Evolutionary conservation across 805 yeast species (phyloP), one percentile per base, ranked within the genome.

Genomic region (Candida sonorensis): DNA sequence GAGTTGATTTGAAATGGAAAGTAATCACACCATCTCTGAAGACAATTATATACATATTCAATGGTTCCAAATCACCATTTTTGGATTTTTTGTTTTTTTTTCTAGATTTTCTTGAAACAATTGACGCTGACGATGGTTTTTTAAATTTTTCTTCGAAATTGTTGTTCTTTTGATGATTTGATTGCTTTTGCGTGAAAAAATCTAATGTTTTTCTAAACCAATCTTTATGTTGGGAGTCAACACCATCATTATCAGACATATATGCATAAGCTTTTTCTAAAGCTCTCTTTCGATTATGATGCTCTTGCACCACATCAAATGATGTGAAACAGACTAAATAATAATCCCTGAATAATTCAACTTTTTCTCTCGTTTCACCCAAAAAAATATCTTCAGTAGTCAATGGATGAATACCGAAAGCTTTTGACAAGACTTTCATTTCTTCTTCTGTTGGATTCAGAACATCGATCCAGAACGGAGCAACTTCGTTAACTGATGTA

Each of bases 381-480:
- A 88, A 60, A 38, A 83, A 81, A 29, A 90, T 88, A 60, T 90
- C 98, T 53, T 90, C 98, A 0, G 97, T 84, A 1, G 98, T 90
- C 46, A 90, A 69, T 0, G 98, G 98, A 57, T 90, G 98, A 35
- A 90, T 85, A 1, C 94, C 95, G 61, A 90, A 90, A 0, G 97
- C 77, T 48, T 86, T 86, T 17, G 94, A 75, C 10, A 90, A 47
- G 0, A 81, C 92, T 49, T 90, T 87, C 94, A 92, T 85, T 56
- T 90, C 98, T 45, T 87, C 97, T 50, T 92, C 97, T 0, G 95
- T 83, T 9, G 98, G 98, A 49, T 85, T 81, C 36, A 84, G 62
- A 10, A 90, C 82, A 56, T 90, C 97, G 9, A 90, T 66, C 98
- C 98, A 90, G 66, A 90, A 87, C 12, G 95, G 88, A 2, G 76